Percentiles rank a stretch among this genome's conserved stretches.
Conservation (phyloP, 2,329 filamentous ascomycete genomes). For the Blastomyces parvus region DNA sequence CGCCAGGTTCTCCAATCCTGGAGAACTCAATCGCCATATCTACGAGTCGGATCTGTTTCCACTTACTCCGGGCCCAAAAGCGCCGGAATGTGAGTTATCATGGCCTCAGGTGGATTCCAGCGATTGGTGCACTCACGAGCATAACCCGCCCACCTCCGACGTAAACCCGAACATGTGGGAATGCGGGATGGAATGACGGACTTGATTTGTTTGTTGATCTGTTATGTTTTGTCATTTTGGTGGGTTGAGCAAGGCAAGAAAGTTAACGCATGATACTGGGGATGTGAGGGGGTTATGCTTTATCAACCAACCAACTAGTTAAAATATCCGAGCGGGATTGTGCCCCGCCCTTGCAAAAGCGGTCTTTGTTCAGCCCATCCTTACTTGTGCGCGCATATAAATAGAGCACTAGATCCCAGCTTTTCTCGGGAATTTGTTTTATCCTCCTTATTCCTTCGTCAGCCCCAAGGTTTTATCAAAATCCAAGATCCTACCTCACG, state of each 20-base stretch:
- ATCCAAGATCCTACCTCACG: neutral
- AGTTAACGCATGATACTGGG: neutral
- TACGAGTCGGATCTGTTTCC: conserved; percentile 1
- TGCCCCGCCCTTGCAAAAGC: neutral
- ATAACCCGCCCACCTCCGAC: neutral
- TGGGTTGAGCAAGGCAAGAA: neutral
- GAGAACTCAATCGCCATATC: neutral
- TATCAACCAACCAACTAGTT: neutral
- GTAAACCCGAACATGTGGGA: neutral
- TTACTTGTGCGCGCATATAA: neutral
- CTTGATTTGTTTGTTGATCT: neutral
- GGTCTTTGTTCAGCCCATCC: neutral
- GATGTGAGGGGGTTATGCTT: neutral
- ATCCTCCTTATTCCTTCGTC: neutral
- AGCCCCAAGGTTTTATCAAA: neutral
- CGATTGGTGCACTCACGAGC: neutral
- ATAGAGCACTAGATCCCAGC: neutral
- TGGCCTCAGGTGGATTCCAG: neutral
- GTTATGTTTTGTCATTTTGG: neutral
- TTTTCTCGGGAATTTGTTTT: neutral
- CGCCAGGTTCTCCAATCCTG: neutral
- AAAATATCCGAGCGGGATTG: neutral
- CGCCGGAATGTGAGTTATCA: neutral
- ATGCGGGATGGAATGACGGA: neutral
- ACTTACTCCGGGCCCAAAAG: neutral